Base-by-base conservation (phyloP, 345 rosid species). In the Garcia nutans region DNA sequence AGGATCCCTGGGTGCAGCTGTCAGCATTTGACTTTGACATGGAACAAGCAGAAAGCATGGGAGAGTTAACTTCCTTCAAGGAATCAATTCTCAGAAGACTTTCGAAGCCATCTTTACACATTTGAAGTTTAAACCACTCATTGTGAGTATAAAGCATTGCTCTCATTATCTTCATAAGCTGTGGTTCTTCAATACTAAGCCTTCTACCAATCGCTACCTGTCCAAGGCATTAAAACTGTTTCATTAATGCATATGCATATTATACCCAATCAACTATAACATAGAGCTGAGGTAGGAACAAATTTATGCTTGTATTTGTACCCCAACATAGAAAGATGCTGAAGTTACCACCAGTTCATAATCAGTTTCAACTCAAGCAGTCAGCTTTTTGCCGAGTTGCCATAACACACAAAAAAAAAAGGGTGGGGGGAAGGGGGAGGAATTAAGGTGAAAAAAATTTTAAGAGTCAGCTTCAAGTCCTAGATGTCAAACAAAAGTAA, bases 91-190 rank as follows among this genome's bases (percentile, higher is more conserved):
- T 85, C 65, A 91, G 55, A 33, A 93, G 87, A 82, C 80, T 83
- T 33, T 77, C 80, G 31, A 77, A 77, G 16, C 72, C 76, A 77
- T 77, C 80, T 72, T 72, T 77, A 65, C 98, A 95, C 99, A 91
- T 93, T 75, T 95, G 98, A 80, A 93, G 93, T 86, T 93, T 95
- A 82, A 95, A 93, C 97, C 98, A 93, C 80, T 93, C 93, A 0
- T 76, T 84, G 62, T 95, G 98, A 0, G 97, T 85, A 86, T 91
- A 86, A 84, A 95, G 93, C 44, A 92, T 88, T 69, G 94, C 96
- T 84, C 91, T 95, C 80, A 95, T 89, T 80, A 95, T 84, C 82
- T 85, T 93, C 96, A 95, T 91, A 6, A 93, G 89, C 83, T 85
- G 90, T 8, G 99, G 98, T 82, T 95, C 98, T 82, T 95, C 89